Base-by-base conservation (phyloP, 495 filamentous ascomycete genomes). In the Neurospora tetraspora region DNA sequence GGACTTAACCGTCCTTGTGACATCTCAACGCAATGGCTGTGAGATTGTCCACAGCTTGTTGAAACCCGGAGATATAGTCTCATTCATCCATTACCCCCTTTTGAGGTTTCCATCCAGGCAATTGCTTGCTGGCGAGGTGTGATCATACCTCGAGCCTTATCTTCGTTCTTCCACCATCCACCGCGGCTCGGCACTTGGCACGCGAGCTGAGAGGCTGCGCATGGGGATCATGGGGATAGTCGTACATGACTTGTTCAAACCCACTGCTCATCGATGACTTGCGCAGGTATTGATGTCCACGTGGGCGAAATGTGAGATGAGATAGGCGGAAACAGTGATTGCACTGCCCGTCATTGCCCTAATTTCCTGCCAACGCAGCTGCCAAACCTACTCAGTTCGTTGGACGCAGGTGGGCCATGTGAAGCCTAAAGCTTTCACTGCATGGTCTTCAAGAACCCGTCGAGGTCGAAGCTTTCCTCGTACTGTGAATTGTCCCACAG, bases 401-500 rank as follows among this genome's bases (percentile, higher is more conserved):
- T 34, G 3, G 14, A 65, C 14, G 53, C 27, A 18, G 7, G 0
- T 37, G 39, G 36, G 61, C 39, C 11, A 16, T 0, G 4, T 36
- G 34, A 34, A 36, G 36, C 23, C 8, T 20, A 1, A 27, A 16
- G 39, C 27, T 6, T 70, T 76, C 75, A 85, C 80, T 93, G 92
- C 93, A 99, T 97, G 65, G 86, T 93, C 75, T 90, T 91, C 82
- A 98, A 84, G 84, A 97, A 99, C 2, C 92, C 93, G 76, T 96
- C 94, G 74, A 99, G 82, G 79, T 97, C 92, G 78, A 97, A 99
- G 81, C 96, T 94, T 83, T 98, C 95, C 81, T 97, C 94, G 82
- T 99, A 99, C 82, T 96, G 94, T 71, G 86, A 88, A 77, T 97
- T 94, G 79, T 99, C 96, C 95, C 95, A 98, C 70, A 99, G 85